A percentile compares a stretch with the other conserved stretches of the same genome.
phyloP scores from a whole-genome alignment of 768 basidiomycete genomes.

The Boletus tomentosulus region DNA sequence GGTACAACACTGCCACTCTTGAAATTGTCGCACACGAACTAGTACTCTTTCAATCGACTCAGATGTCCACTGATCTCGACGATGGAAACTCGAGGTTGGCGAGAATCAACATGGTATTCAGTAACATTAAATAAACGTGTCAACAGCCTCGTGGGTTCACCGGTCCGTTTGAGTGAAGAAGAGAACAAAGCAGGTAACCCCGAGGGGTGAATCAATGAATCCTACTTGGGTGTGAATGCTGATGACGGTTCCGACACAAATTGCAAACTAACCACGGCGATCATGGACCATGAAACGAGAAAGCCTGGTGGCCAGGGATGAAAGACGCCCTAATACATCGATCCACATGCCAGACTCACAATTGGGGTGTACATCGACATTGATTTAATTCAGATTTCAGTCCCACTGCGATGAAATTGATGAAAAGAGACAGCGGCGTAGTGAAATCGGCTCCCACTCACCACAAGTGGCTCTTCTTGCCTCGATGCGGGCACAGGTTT shows the following conservation, averaged over 20 bases:
- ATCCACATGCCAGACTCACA: constrained; percentile 24
- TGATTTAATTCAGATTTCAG: constrained; percentile 25
- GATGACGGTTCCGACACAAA: constrained; percentile 31
- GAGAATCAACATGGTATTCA: constrained; percentile 15
- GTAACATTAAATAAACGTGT: constrained; percentile 33
- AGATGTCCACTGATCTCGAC: not conserved
- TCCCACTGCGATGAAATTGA: constrained; percentile 39
- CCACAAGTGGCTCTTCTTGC: constrained; percentile 42
- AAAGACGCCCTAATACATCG: constrained; percentile 14
- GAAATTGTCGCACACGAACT: not conserved
- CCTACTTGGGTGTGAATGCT: constrained; percentile 19
- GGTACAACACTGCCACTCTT: not conserved
- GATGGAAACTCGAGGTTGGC: constrained; percentile 6
- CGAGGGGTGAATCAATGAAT: constrained; percentile 30
- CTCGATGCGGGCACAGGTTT: constrained; percentile 36
- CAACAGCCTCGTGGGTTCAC: constrained; percentile 27
- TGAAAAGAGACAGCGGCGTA: constrained; percentile 24
- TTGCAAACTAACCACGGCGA: constrained; percentile 29
- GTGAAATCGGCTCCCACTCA: constrained; percentile 30
- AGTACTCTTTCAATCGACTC: not conserved
- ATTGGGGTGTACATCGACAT: constrained; percentile 18
- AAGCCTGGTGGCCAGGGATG: constrained; percentile 31
- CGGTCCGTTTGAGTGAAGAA: constrained; percentile 16
- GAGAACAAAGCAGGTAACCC: constrained; percentile 25
- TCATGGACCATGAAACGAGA: constrained; percentile 31